Evolutionary conservation across 768 basidiomycete genomes (phyloP).

Genomic region (Suillus spraguei): DNA sequence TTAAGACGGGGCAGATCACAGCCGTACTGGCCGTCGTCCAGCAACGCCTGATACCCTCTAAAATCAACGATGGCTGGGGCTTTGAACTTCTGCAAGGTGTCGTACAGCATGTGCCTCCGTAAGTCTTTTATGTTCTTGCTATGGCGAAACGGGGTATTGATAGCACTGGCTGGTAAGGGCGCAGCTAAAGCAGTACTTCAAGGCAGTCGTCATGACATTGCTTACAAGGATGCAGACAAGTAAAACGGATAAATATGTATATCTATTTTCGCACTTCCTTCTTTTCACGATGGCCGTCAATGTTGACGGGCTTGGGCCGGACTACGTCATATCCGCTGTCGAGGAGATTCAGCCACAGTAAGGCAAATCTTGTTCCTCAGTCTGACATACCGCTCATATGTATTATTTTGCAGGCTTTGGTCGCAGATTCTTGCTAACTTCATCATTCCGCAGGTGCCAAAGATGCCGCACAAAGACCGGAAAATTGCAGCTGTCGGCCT

Average conservation of each 20-base stretch:
- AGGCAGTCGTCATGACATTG: constrained; percentile 72
- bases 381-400: constrained; percentile 8
- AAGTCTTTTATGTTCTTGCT: constrained; percentile 35
- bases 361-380: constrained; percentile 20
- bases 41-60: constrained; percentile 86
- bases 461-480: constrained; percentile 79
- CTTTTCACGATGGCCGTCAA: constrained; percentile 76
- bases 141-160: not conserved
- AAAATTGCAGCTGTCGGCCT: constrained; percentile 85
- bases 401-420: constrained; percentile 58
- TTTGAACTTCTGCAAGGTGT: constrained; percentile 87
- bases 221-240: constrained; percentile 84
- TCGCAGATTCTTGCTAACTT: constrained; percentile 77
- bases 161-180: constrained; percentile 31
- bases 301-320: constrained; percentile 72
- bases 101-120: constrained; percentile 75
- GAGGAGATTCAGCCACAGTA: constrained; percentile 88
- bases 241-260: constrained; percentile 88
- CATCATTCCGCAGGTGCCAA: constrained; percentile 77
- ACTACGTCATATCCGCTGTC: constrained; percentile 74
- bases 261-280: constrained; percentile 80
- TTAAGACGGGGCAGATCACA: constrained; percentile 68
- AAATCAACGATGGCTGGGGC: constrained; percentile 87
- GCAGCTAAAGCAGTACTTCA: constrained; percentile 72
- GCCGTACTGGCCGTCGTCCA: constrained; percentile 86